Percentiles rank a stretch among this genome's conserved stretches.
Conservation (phyloP, 805 yeast species). For the Spathaspora sp. region DNA sequence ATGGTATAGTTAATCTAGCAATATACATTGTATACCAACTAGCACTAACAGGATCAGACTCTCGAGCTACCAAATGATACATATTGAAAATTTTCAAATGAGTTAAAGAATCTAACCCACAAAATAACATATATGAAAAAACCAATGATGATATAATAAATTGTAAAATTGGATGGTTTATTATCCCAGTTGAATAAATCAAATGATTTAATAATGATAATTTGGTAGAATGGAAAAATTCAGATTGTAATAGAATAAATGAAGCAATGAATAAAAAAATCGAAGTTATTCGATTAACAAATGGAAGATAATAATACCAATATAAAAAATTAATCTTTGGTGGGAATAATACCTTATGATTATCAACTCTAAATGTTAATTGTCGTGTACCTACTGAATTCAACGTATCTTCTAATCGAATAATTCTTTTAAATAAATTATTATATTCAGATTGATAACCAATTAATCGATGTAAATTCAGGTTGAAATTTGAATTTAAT, state of each 20-base stretch:
- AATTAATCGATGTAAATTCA: slow-evolving; percentile 46
- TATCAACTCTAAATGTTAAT: slow-evolving; percentile 18
- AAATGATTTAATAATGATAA: slow-evolving; percentile 58
- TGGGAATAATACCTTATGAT: slow-evolving; percentile 18
- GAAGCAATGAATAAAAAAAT: slow-evolving; percentile 42
- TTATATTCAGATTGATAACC: slow-evolving; percentile 60
- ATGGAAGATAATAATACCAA: slow-evolving; percentile 45
- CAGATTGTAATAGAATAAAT: slow-evolving; percentile 63
- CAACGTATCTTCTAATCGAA: slow-evolving; percentile 56
- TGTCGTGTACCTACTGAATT: slow-evolving; percentile 27
- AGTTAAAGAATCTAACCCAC: slow-evolving; percentile 64
- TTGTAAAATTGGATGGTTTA: slow-evolving; percentile 22
- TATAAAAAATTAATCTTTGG: slow-evolving; percentile 41
- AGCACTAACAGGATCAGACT: slow-evolving; percentile 71
- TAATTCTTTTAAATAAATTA: slow-evolving; percentile 43
- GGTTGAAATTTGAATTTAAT: slow-evolving; percentile 50
- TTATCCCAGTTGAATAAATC: slow-evolving; percentile 10
- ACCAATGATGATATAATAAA: slow-evolving; percentile 38
- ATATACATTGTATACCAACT: slow-evolving; percentile 78
- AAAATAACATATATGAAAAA: slow-evolving; percentile 64
- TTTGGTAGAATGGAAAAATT: slow-evolving; percentile 65
- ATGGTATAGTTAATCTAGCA: slow-evolving; percentile 65
- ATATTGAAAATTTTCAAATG: slow-evolving; percentile 67
- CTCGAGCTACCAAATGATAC: slow-evolving; percentile 68
- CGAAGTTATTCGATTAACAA: slow-evolving; percentile 40